Evolutionary conservation across 257 asterid genomes (phyloP), one percentile per base, ranked within the genome.

Genomic region (Anisodus acutangulus): DNA sequence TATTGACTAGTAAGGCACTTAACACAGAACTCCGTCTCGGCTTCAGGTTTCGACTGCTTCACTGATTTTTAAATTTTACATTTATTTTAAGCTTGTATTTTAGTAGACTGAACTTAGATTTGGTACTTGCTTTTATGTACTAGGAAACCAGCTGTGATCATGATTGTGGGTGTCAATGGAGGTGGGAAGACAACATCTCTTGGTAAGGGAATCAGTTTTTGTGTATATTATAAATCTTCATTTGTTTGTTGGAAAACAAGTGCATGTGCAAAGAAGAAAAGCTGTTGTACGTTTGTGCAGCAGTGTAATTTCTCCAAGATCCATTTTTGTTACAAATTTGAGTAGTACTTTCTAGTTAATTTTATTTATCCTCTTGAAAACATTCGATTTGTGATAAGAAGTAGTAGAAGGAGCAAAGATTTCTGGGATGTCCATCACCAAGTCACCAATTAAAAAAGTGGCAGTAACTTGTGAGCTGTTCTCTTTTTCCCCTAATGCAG

Each of bases 131-230:
- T 90, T 67, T 85, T 83, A 63, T 82, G 54, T 49, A 85, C 82
- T 92, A 95, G 99, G 91, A 97, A 93, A 91, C 98, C 98, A 22
- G 98, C 98, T 84, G 98, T 95, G 83, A 89, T 97, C 87, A 91
- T 97, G 94, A 90, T 95, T 76, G 98, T 97, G 84, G 99, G 99
- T 84, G 98, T 97, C 85, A 97, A 97, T 87, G 99, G 99, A 85
- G 99, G 99, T 59, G 99, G 98, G 84, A 97, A 97, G 91, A 97
- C 99, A 41, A 95, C 98, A 45, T 93, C 99, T 72, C 95, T 97
- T 15, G 98, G 99, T 95, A 92, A 90, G 94, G 88, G 64, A 63
- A 15, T 12, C 35, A 15, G 19, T 54, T 68, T 82, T n/a, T 82
- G 81, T 37, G 3, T 31, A 1, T 47, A 82, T 51, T 68, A 35